Base-by-base conservation (phyloP, 2,329 filamentous ascomycete genomes). In the Fusarium irregulare region DNA sequence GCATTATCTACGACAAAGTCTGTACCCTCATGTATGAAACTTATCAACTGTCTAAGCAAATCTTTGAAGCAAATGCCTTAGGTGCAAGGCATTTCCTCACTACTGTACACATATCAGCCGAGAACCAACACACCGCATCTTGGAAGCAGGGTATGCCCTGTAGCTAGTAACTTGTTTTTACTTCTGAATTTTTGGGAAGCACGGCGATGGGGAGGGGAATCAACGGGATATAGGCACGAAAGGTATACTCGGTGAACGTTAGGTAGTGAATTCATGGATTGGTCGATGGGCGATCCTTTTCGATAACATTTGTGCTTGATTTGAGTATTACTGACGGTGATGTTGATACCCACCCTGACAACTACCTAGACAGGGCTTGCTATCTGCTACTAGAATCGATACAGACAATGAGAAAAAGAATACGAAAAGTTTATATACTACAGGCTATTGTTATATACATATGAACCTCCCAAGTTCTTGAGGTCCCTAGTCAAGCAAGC, bases 261-360 rank as follows among this genome's bases (percentile, higher is more conserved):
- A 74, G 70, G 60, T 71, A 73, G 64, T 72, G 68, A 70, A 69
- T 68, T 71, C 68, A 72, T 56, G 64, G 45, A 49, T 64, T 73
- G 70, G 60, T 71, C 71, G 70, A 74, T 53, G 50, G 55, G 62
- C 50, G 49, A 67, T 56, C 34, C 20, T n/a, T 37, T 27, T 44
- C 11, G 14, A 20, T 46, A 16, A 23, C 7, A 9, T 40, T 28
- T 32, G n/a, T 25, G 18, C 12, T 56, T 40, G 34, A 21, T 28
- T 44, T 28, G 32, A 27, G 45, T 20, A 20, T 49, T n/a, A 42
- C 10, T 23, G 12, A 34, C 13, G 32, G 61, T 30, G 44, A 55
- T 23, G 12, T 55, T 37, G 25, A 47, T 34, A 10, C 25, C 34
- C 32, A 37, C 42, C 37, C 21, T 54, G 12, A 49, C 16, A 18